Evolutionary conservation across 441 rosid species (phyloP), one percentile per base, ranked within the genome.

Genomic region (Mallotus repandus): DNA sequence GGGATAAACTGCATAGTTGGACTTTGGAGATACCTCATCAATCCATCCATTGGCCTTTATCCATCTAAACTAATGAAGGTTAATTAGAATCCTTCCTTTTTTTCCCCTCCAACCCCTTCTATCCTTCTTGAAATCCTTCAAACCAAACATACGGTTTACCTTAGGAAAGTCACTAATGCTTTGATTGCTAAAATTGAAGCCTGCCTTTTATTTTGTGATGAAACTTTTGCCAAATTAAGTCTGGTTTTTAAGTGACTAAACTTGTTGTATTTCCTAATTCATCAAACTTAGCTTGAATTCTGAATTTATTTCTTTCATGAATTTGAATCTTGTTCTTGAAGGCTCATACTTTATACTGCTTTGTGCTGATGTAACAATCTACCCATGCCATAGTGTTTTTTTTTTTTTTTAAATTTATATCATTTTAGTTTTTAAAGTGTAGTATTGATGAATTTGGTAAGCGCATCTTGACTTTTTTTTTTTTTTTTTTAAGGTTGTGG

Each of bases 401-500:
- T 68, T 68, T 55, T 57, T 18, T 10, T n/a, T 54, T 46, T 53
- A 12, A 18, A 54, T 55, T 3, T 3, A 21, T 10, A 35, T 41
- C 5, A 9, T 57, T 66, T 54, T 72, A 9, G 16, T 71, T 69
- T 63, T 46, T 52, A 63, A 68, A 77, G 66, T 21, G 54, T 60
- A 68, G 62, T 63, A 21, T 38, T 14, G 19, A 70, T 25, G 61
- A 63, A 63, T 57, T 66, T 61, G 32, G 19, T 46, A 64, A 46
- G 74, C 65, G 50, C 32, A 32, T 19, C 57, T 82, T 61, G 46
- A 61, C 53, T n/a, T n/a, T n/a, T n/a, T n/a, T n/a, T n/a, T n/a
- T 77, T 43, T 84, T 43, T 65, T 59, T 72, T 19, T 73, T 82
- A 76, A 93, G 97, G 86, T 66, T 80, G 77, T 80, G 81, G 88